Evolutionary conservation across 2,329 filamentous ascomycete genomes (phyloP).

Genomic region (Thermomyces lanuginosus): DNA sequence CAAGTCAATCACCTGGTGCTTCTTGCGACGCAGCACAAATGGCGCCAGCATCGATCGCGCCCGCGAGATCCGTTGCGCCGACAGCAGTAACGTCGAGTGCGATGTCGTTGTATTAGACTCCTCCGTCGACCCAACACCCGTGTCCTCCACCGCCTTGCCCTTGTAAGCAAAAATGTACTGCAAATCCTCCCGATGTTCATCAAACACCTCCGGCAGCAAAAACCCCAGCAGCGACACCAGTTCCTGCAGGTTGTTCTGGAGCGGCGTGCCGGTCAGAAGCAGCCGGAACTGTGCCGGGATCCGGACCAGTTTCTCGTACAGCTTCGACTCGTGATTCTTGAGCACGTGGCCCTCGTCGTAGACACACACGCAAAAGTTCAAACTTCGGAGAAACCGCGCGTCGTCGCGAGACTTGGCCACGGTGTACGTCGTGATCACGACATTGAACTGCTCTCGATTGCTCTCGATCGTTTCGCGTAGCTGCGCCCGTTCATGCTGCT

Average conservation of each 20-base stretch:
- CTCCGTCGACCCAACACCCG: too few relatives aligned
- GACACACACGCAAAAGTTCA: constrained; percentile 46
- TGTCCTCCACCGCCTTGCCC: constrained; percentile 58
- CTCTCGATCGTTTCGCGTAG: constrained; percentile 52
- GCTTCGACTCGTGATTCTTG: constrained; percentile 70
- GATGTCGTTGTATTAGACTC: too few relatives aligned
- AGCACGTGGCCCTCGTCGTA: constrained; percentile 92
- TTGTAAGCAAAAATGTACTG: constrained; percentile 82
- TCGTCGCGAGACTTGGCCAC: constrained; percentile 46
- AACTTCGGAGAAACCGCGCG: constrained; percentile 44
- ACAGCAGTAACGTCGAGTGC: constrained; percentile 68
- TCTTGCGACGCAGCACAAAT: constrained; percentile 86
- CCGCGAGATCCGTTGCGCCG: constrained; percentile 68
- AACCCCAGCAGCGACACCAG: constrained; percentile 84
- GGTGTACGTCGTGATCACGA: constrained; percentile 57
- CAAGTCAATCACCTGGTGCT: constrained; percentile 78
- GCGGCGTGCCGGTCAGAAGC: constrained; percentile 73
- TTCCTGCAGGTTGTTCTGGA: constrained; percentile 93
- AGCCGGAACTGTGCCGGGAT: constrained; percentile 73
- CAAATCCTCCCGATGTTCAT: constrained; percentile 60
- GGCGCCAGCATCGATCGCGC: constrained; percentile 87
- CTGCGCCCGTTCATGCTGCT: constrained; percentile 47
- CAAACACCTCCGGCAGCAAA: constrained; percentile 74
- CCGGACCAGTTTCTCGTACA: constrained; percentile 62
- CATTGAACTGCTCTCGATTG: constrained; percentile 48